A percentile compares a stretch with the other conserved stretches of the same genome.
Conservation (phyloP, 2,329 filamentous ascomycete species). For the Rhytidhysteron rufulum region DNA sequence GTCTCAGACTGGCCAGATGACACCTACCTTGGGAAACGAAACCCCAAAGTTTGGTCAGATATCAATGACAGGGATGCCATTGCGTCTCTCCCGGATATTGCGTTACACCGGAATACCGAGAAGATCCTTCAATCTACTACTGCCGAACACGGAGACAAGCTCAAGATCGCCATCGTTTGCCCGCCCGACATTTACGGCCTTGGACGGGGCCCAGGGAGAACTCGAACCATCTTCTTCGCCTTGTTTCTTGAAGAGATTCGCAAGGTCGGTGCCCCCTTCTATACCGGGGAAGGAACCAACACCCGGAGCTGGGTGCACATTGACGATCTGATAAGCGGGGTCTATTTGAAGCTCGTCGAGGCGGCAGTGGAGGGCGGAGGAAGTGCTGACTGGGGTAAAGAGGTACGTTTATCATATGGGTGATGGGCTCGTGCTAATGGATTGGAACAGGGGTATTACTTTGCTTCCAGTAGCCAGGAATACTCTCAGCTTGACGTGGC, state of each 20-base stretch:
- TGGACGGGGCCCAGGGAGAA: constrained; percentile 52
- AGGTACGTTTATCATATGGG: constrained; percentile 8
- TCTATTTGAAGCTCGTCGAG: constrained; percentile 54
- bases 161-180: constrained; percentile 52
- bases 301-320: constrained; percentile 55
- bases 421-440: constrained; percentile 1
- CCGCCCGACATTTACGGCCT: constrained; percentile 61
- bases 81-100: constrained; percentile 51
- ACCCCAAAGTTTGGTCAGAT: constrained; percentile 53
- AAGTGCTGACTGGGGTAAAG: constrained; percentile 56
- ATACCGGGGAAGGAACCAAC: constrained; percentile 53
- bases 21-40: constrained; percentile 18
- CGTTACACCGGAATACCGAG: constrained; percentile 64
- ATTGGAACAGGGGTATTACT: constrained; percentile 43
- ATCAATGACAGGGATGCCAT: constrained; percentile 52
- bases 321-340: constrained; percentile 54
- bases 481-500: constrained; percentile 25
- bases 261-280: constrained; percentile 40
- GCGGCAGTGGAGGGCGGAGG: constrained; percentile 41
- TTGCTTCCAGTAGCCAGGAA: constrained; percentile 37
- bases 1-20: constrained; percentile 43
- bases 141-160: constrained; percentile 32
- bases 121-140: constrained; percentile 57
- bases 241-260: constrained; percentile 35
- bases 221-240: constrained; percentile 41